phyloP scores from a whole-genome alignment of 192 early-diverging fungal species.

The Dimargaris cristalligena region DNA sequence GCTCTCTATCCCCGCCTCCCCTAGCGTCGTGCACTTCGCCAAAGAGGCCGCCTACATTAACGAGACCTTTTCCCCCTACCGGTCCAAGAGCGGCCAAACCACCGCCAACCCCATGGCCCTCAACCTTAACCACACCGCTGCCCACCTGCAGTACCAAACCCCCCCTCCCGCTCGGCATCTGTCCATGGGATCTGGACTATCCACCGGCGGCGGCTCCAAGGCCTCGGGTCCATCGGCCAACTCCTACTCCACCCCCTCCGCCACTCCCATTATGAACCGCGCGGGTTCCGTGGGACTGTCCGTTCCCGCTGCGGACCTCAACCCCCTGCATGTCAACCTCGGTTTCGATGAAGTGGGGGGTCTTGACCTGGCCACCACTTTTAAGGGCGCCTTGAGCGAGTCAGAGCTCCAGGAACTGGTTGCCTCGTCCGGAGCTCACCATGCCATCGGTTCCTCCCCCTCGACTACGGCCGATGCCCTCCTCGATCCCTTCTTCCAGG shows the following conservation, averaged over 20 bases:
- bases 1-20: constrained; percentile 3
- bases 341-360: constrained; percentile 9
- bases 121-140: constrained; percentile 2
- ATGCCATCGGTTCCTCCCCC: neutral
- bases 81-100: neutral
- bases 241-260: neutral
- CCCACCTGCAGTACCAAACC: neutral
- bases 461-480: neutral
- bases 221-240: neutral
- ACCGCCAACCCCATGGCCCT: neutral
- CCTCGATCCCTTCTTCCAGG: neutral
- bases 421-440: neutral
- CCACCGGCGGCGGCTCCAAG: neutral
- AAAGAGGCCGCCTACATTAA: constrained; percentile 10
- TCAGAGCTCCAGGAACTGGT: neutral
- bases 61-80: constrained; percentile 10
- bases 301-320: constrained; percentile 2
- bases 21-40: constrained; percentile 10
- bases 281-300: neutral
- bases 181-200: neutral
- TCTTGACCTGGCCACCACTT: neutral
- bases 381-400: constrained; percentile 4
- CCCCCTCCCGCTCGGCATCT: neutral
- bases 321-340: constrained; percentile 4
- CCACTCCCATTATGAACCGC: too few relatives aligned